A percentile compares a stretch with the other conserved stretches of the same genome.
Conservation (phyloP, 2,329 filamentous ascomycete species). For the Albifimbria verrucaria region DNA sequence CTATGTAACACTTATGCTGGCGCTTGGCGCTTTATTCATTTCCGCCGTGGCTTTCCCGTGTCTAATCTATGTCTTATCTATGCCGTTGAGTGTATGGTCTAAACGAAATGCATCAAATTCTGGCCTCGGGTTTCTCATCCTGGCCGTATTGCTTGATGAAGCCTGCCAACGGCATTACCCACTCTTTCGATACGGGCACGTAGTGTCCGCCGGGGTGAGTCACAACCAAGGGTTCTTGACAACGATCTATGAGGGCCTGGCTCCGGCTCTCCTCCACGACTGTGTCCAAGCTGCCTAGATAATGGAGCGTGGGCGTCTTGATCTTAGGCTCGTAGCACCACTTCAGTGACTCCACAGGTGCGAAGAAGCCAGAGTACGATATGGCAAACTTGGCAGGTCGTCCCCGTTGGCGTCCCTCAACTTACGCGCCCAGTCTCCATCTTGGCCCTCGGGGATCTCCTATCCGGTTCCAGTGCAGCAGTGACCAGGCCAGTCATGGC, state of each 20-base stretch:
- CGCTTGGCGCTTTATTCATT: constrained; percentile 15
- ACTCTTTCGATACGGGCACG: constrained; percentile 78
- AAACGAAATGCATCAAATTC: constrained; percentile 13
- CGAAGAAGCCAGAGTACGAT: constrained; percentile 74
- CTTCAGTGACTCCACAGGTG: constrained; percentile 56
- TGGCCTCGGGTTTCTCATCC: constrained; percentile 20
- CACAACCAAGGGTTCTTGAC: constrained; percentile 49
- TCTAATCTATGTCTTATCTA: constrained; percentile 20
- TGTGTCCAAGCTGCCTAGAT: constrained; percentile 78
- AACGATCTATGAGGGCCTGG: constrained; percentile 63
- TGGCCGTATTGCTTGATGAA: constrained; percentile 56
- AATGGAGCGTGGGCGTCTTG: constrained; percentile 74
- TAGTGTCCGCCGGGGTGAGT: constrained; percentile 90
- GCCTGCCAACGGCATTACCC: constrained; percentile 69
- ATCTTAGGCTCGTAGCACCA: constrained; percentile 72
- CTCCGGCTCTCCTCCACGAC: constrained; percentile 80
- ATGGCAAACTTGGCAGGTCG: constrained; percentile 65
- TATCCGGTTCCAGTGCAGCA: constrained; percentile 59
- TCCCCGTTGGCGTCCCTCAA: constrained; percentile 48
- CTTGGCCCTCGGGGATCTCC: constrained; percentile 22
- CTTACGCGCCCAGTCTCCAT: constrained; percentile 38
- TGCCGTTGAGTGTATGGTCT: constrained; percentile 6
- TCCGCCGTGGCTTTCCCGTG: background rate
- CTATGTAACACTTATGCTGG: constrained; percentile 23
- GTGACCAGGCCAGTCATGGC: constrained; percentile 71